Conservation (phyloP, 2,329 filamentous ascomycete genomes). For the Penicillium sp. region DNA sequence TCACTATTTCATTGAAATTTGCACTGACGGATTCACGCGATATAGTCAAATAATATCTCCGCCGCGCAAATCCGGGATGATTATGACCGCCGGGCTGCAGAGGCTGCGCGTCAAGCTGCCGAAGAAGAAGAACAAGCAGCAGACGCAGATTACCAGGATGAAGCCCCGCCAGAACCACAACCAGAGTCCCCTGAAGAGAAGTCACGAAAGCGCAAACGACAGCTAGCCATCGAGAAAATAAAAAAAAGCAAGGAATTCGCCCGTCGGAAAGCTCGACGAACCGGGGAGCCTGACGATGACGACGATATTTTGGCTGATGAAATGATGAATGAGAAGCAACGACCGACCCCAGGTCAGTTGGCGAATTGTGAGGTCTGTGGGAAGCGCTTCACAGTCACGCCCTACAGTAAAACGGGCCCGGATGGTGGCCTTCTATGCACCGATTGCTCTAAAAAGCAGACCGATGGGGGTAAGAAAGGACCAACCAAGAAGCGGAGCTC, state of each 20-base stretch:
- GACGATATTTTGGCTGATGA: constrained; percentile 48
- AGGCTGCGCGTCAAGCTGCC: constrained; percentile 42
- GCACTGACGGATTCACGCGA: neutral
- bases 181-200: constrained; percentile 35
- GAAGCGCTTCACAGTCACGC: constrained; percentile 88
- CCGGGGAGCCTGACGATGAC: constrained; percentile 48
- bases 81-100: constrained; percentile 54
- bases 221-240: constrained; percentile 49
- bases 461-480: constrained; percentile 61
- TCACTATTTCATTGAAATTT: neutral
- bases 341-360: constrained; percentile 75
- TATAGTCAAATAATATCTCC: constrained; percentile 64
- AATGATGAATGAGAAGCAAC: constrained; percentile 57
- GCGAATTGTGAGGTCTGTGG: constrained; percentile 83
- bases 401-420: constrained; percentile 79
- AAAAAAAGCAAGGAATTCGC: constrained; percentile 54
- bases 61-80: constrained; percentile 62
- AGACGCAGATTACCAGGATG: neutral
- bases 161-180: constrained; percentile 21
- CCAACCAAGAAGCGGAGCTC: constrained; percentile 56
- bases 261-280: constrained; percentile 44
- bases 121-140: constrained; percentile 33
- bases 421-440: constrained; percentile 83
- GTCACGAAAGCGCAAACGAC: constrained; percentile 58
- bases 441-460: constrained; percentile 73